Evolutionary conservation across 140 eudicot genomes (phyloP).

Genomic region (Stevia rebaudiana): DNA sequence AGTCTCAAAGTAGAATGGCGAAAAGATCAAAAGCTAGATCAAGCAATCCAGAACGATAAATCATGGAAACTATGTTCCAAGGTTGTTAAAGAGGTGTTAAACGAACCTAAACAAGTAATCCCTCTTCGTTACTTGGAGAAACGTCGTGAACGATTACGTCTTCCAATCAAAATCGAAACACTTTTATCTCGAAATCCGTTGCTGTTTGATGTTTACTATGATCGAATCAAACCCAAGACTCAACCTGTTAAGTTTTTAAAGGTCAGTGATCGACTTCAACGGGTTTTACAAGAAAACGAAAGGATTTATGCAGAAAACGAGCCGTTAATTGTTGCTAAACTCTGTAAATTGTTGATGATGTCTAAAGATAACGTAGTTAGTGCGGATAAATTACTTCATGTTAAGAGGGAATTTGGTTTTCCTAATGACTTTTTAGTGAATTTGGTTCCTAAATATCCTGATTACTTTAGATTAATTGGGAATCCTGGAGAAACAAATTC

Average conservation of each 20-base stretch:
- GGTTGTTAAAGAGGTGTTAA: constrained; percentile 75
- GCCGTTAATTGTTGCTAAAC: constrained; percentile 40
- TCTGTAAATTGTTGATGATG: constrained; percentile 79
- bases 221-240: constrained; percentile 65
- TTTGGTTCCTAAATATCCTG: constrained; percentile 51
- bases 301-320: constrained; percentile 54
- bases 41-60: constrained; percentile 67
- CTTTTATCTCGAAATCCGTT: constrained; percentile 55
- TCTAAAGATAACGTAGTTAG: constrained; percentile 52
- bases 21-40: constrained; percentile 64
- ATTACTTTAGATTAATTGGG: constrained; percentile 46
- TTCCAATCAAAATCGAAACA: constrained; percentile 38
- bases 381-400: constrained; percentile 52
- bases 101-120: constrained; percentile 73
- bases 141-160: constrained; percentile 60
- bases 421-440: constrained; percentile 57
- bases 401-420: constrained; percentile 72
- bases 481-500: constrained; percentile 45
- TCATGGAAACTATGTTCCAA: constrained; percentile 47
- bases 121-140: constrained; percentile 65
- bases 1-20: constrained; percentile 83
- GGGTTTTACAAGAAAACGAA: constrained; percentile 50
- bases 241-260: constrained; percentile 50
- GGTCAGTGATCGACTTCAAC: constrained; percentile 35
- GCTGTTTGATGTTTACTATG: constrained; percentile 58